Base-by-base conservation (phyloP, 1,139 yeast species). In the Komagataea norvegica region DNA sequence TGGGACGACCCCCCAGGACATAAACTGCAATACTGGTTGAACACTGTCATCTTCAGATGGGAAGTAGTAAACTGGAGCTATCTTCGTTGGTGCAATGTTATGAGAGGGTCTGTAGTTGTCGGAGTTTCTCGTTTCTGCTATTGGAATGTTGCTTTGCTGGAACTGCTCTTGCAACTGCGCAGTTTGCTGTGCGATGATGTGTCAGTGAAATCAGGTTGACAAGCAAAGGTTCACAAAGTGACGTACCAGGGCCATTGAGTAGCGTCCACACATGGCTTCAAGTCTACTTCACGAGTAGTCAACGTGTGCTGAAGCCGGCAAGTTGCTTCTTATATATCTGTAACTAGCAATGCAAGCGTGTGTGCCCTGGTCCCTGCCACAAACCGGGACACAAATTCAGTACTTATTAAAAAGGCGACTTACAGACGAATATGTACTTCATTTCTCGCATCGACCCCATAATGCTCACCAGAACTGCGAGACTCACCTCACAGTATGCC, bases 1-100 rank as follows among this genome's bases (percentile, higher is more conserved):
- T 0, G 85, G 83, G 2, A 77, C 62, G 30, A 79, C 56, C 1
- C 85, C 82, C 82, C 85, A 79, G 34, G 65, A 68, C 81, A 77
- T 75, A 27, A 61, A 64, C 35, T 60, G 60, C 4, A 69, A 31
- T 3, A 49, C 40, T 29, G 56, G 49, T 16, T 50, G 8, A 3
- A 21, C 19, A 19, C 25, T 22, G 2, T 14, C 20, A 9, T 24
- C 25, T 4, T 30, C 28, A 13, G 13, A 16, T n/a, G 30, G 24
- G 14, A 31, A 16, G 25, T 25, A 32, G 32, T 69, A 66, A 1
- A 73, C 72, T 1, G 80, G 74, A 1, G 71, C 71, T 22, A 43
- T 46, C 21, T 62, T 55, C 1, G 77, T 74, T 0, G 84, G 85
- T 0, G 72, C 70, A 4, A 77, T 61, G 46, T 77, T 77, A 45